Evolutionary conservation across 2,329 filamentous ascomycete genomes (phyloP).

Genomic region (Ophiostoma montium): DNA sequence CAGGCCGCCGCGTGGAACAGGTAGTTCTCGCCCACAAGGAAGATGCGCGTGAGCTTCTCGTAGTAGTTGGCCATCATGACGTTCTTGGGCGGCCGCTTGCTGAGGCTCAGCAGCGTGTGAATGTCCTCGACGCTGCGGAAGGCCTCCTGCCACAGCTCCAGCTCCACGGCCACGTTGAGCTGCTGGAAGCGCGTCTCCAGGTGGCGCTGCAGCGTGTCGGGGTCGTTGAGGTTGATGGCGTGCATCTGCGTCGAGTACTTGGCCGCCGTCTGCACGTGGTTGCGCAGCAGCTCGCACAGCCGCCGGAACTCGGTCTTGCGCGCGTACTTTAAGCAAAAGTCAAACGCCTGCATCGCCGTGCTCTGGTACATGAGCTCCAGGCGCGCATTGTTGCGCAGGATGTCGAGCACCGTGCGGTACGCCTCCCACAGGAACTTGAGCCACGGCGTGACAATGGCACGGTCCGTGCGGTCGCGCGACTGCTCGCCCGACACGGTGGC

Average conservation of each 20-base stretch:
- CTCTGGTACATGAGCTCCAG: slow-evolving; percentile 97
- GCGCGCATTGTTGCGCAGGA: slow-evolving; percentile 96
- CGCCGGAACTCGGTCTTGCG: slow-evolving; percentile 98
- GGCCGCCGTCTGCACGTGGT: slow-evolving; percentile 96
- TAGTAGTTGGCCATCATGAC: slow-evolving; percentile 99
- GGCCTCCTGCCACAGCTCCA: slow-evolving; percentile 97
- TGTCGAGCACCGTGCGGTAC: slow-evolving; percentile 94
- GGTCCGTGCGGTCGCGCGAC: slow-evolving; percentile 90
- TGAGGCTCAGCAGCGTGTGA: slow-evolving; percentile 89
- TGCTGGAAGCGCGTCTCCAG: slow-evolving; percentile 97
- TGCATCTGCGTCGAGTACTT: slow-evolving; percentile 99
- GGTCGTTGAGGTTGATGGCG: slow-evolving; percentile 95
- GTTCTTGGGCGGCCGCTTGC: slow-evolving; percentile 96
- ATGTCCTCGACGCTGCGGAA: slow-evolving; percentile 99
- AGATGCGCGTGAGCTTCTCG: slow-evolving; percentile 96
- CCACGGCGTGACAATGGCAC: slow-evolving; percentile 97
- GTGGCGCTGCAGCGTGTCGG: slow-evolving; percentile 92
- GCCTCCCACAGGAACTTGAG: slow-evolving; percentile 99
- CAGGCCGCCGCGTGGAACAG: slow-evolving; percentile 97
- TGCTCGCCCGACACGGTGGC: slow-evolving; percentile 97
- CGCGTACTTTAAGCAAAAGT: slow-evolving; percentile 96
- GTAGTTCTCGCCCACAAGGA: slow-evolving; percentile 98
- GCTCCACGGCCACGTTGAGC: slow-evolving; percentile 91
- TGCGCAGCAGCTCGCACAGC: slow-evolving; percentile 93
- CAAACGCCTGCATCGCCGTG: slow-evolving; percentile 94